Base-by-base conservation (phyloP, 495 filamentous ascomycete genomes). In the Penicillium paxilli region DNA sequence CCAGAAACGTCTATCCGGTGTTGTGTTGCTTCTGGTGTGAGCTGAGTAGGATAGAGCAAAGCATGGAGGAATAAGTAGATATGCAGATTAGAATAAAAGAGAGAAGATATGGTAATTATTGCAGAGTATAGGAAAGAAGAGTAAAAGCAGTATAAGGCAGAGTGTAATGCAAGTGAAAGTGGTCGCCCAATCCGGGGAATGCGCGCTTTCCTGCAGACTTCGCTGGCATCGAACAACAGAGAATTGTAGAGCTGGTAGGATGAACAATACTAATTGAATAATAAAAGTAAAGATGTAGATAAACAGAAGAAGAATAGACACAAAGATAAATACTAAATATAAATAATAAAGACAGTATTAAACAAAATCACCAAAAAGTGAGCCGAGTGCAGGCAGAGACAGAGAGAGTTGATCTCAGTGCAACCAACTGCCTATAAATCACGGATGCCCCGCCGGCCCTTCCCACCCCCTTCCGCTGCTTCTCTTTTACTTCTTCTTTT, bases 361-460 rank as follows among this genome's bases (percentile, higher is more conserved):
- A n/a, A n/a, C n/a, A n/a, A n/a, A n/a, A n/a, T n/a, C n/a, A n/a
- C n/a, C n/a, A n/a, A n/a, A n/a, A n/a, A n/a, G n/a, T n/a, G n/a
- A n/a, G n/a, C n/a, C n/a, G n/a, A n/a, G n/a, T n/a, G 38, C 30
- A 10, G 30, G 30, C 4, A 32, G 30, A 32, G 30, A 30, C 9
- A 37, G 33, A 14, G 20, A 44, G 22, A 35, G 65, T 64, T 78
- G 71, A 76, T 74, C 72, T 66, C 69, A 68, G 65, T 67, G 72
- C 74, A 73, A 72, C 70, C 66, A 58, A 72, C 65, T 60, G 66
- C 72, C 73, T 78, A 78, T 78, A 78, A 78, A 79, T 69, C 70
- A 58, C 73, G 67, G 66, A 69, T 76, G 74, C 76, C 76, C 75
- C 75, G 75, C 76, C 64, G 64, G 46, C 57, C 66, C 63, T 69